Evolutionary conservation across 208 protist species (phyloP), one percentile per base, ranked within the genome.

Genomic region (Chromosphaera perkinsii): DNA sequence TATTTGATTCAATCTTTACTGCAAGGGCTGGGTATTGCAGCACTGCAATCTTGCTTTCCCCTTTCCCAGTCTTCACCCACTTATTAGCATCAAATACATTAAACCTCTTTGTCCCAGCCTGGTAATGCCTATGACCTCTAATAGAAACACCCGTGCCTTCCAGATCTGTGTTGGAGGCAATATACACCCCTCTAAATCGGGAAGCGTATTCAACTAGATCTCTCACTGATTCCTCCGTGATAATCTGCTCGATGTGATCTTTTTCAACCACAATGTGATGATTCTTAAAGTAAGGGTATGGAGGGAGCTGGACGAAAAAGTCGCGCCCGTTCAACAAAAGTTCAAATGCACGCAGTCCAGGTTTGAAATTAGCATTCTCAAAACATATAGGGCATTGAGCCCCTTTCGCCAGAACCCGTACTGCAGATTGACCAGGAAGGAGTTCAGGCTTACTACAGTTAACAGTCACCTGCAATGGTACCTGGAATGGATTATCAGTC

Each of bases 371-470:
- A 42, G 70, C 72, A 55, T 75, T 75, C 32, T 73, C 70, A 43
- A 66, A 75, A 42, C 70, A 75, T 39, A 75, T 75, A 2, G 73
- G 65, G 61, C 70, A 75, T 22, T 73, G 2, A 14, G 67, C 72
- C 42, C 67, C 60, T 31, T 12, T 12, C 40, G 54, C 35, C 27
- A 60, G 26, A 10, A 27, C 14, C 20, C 17, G n/a, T 47, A 47
- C 42, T n/a, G n/a, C n/a, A n/a, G n/a, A n/a, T n/a, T n/a, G n/a
- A n/a, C n/a, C n/a, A n/a, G n/a, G n/a, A n/a, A n/a, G n/a, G n/a
- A n/a, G n/a, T n/a, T n/a, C n/a, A n/a, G n/a, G n/a, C n/a, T n/a
- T n/a, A n/a, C n/a, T n/a, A n/a, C n/a, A n/a, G n/a, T n/a, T n/a
- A n/a, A n/a, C n/a, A n/a, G n/a, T n/a, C n/a, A n/a, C n/a, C n/a